Conservation (phyloP, 129 eudicot species). For the Smallanthus sonchifolius region DNA sequence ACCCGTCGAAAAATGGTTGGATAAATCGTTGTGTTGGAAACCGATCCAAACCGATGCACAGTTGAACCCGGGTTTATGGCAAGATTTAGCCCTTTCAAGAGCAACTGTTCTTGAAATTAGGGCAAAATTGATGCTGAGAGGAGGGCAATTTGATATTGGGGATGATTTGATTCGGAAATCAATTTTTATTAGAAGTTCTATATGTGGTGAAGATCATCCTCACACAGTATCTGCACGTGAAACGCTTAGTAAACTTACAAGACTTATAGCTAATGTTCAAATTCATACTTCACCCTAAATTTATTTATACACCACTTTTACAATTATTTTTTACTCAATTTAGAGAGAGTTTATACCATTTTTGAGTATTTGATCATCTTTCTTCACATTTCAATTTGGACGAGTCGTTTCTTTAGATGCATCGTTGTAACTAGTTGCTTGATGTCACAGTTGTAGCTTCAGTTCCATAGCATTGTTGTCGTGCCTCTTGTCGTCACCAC, state of each 20-base stretch:
- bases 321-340: conserved; percentile 36
- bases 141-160: conserved; percentile 86
- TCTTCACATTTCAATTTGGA: conserved; percentile 12
- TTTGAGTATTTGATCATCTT: conserved; percentile 13
- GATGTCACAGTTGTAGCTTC: too few species aligned
- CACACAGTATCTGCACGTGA: conserved; percentile 82
- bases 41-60: conserved; percentile 87
- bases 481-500: too few species aligned
- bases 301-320: conserved; percentile 37
- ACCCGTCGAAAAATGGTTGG: conserved; percentile 94
- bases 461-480: too few species aligned
- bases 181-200: conserved; percentile 80
- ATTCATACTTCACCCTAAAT: conserved; percentile 75
- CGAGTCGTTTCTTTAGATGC: neutral
- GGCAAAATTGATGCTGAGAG: conserved; percentile 91
- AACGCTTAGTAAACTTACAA: conserved; percentile 75
- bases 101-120: conserved; percentile 88
- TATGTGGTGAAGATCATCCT: conserved; percentile 93
- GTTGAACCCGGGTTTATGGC: conserved; percentile 89
- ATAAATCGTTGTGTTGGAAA: conserved; percentile 84
- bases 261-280: conserved; percentile 79
- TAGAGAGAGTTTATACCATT: conserved; percentile 30
- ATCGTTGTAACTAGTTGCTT: too few species aligned
- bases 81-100: conserved; percentile 86
- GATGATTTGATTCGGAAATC: conserved; percentile 92